Conservation (phyloP, 768 basidiomycete genomes). For the Pulveroboletus sp. region DNA sequence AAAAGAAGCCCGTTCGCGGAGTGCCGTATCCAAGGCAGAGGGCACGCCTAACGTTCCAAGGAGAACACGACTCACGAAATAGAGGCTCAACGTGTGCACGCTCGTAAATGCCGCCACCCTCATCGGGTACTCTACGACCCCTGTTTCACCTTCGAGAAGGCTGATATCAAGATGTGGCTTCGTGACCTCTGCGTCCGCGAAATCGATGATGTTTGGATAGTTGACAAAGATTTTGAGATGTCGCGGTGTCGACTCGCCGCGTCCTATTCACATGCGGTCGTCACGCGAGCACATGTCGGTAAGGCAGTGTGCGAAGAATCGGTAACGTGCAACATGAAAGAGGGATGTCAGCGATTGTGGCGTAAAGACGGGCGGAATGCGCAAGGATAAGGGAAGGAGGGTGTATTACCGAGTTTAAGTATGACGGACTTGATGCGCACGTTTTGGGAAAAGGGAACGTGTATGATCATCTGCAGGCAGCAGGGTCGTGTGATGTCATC, state of each 20-base stretch:
- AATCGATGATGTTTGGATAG: slow-evolving; percentile 71
- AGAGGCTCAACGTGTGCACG: slow-evolving; percentile 68
- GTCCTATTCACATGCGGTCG: slow-evolving; percentile 41
- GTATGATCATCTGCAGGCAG: slow-evolving; percentile 63
- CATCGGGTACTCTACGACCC: slow-evolving; percentile 74
- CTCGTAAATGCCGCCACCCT: slow-evolving; percentile 75
- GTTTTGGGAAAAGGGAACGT: slow-evolving; percentile 77
- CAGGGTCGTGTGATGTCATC: slow-evolving; percentile 15
- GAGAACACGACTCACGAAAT: slow-evolving; percentile 60
- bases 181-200: slow-evolving; percentile 64
- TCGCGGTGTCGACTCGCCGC: slow-evolving; percentile 75
- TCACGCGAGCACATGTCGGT: slow-evolving; percentile 3
- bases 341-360: slow-evolving; percentile 9
- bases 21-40: slow-evolving; percentile 9
- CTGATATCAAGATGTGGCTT: slow-evolving; percentile 71
- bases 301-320: slow-evolving; percentile 6
- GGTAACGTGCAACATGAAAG: slow-evolving; percentile 5
- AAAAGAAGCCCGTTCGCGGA: background rate
- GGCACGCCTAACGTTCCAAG: slow-evolving; percentile 15
- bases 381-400: slow-evolving; percentile 4
- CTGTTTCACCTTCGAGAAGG: slow-evolving; percentile 66
- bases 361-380: slow-evolving; percentile 8
- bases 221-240: slow-evolving; percentile 76
- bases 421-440: slow-evolving; percentile 73
- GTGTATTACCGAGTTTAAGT: slow-evolving; percentile 65